Evolutionary conservation across 257 asterid species (phyloP).

Genomic region (Fraxinus quadrangulata): DNA sequence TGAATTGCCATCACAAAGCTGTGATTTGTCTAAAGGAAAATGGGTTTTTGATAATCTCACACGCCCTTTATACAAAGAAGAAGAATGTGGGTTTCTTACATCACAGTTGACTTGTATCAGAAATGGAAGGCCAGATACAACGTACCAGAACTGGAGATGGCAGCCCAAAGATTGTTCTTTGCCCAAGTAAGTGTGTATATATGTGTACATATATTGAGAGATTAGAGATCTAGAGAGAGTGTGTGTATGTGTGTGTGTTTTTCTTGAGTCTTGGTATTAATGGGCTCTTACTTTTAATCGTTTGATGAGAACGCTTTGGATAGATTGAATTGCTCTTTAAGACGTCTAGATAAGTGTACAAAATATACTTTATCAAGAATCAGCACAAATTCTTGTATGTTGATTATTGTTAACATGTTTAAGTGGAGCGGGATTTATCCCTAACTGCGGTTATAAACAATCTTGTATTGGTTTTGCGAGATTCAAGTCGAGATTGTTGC

Average conservation of each 20-base stretch:
- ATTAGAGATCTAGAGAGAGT: not conserved
- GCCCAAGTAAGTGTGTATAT: constrained; percentile 46
- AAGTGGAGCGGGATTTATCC: no score
- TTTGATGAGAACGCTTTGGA: no score
- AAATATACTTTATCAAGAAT: no score
- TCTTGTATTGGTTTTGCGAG: constrained; percentile 28
- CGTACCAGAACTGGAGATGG: constrained; percentile 80
- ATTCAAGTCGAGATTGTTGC: constrained; percentile 53
- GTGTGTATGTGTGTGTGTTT: no score
- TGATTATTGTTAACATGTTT: not conserved
- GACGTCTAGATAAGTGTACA: no score
- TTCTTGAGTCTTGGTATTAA: no score
- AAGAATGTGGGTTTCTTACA: constrained; percentile 63
- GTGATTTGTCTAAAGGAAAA: constrained; percentile 63
- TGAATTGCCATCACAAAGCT: constrained; percentile 51
- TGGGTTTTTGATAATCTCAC: constrained; percentile 64
- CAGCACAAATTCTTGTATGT: no score
- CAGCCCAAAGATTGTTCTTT: constrained; percentile 71
- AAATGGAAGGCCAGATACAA: constrained; percentile 60
- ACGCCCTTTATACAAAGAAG: constrained; percentile 64
- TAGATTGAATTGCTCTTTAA: no score
- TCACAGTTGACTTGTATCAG: constrained; percentile 67
- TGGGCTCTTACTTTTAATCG: no score
- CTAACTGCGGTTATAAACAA: not conserved
- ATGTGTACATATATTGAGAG: not conserved